Evolutionary conservation across 179 eudicot genomes (phyloP).

Genomic region (Beta macrorhiza): DNA sequence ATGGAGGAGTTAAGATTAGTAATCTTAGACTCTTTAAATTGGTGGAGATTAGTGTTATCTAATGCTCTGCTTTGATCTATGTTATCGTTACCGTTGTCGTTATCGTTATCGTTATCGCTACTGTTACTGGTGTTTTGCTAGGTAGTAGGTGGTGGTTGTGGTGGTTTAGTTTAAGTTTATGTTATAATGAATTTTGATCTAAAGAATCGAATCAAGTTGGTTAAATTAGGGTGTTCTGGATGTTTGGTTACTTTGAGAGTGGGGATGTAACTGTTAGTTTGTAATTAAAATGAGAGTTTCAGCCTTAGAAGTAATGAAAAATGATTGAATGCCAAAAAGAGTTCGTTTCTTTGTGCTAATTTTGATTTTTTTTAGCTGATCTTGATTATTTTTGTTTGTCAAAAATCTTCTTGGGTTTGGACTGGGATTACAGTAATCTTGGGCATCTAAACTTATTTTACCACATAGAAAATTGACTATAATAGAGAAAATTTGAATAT

Average conservation of each 20-base stretch:
- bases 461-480: too few species aligned
- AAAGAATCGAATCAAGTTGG: not conserved
- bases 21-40: too few species aligned
- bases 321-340: not conserved
- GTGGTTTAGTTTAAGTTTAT: too few species aligned
- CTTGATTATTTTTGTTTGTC: too few species aligned
- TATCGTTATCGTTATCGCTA: not conserved
- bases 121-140: too few species aligned
- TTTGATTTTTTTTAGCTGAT: too few species aligned
- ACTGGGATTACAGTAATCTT: too few species aligned
- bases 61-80: not conserved
- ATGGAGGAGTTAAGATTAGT: constrained; percentile 47
- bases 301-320: constrained; percentile 10
- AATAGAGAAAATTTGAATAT: too few species aligned
- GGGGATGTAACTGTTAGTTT: constrained; percentile 14
- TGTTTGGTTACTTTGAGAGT: not conserved
- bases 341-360: not conserved
- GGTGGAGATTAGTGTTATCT: not conserved
- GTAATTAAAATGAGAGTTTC: constrained; percentile 16
- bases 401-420: too few species aligned
- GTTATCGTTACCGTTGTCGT: not conserved
- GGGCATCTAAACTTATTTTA: too few species aligned
- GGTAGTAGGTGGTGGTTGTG: not conserved
- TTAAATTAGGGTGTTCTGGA: not conserved
- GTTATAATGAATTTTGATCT: not conserved